Conservation (phyloP, 805 yeast species). For the Candida broadrunensis region DNA sequence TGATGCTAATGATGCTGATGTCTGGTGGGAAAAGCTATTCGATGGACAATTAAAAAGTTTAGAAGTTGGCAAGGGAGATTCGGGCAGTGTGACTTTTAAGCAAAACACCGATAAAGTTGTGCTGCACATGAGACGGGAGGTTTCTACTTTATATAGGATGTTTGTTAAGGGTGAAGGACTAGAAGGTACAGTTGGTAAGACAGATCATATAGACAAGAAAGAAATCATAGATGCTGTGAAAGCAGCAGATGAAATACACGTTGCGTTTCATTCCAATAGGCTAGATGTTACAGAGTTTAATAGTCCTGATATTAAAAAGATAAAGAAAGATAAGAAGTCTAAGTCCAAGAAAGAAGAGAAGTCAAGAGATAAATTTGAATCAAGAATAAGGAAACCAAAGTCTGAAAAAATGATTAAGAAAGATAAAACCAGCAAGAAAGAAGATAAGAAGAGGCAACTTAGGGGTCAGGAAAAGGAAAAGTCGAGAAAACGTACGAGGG, state of each 20-base stretch:
- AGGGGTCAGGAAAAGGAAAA: no score
- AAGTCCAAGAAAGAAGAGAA: slow-evolving; percentile 19
- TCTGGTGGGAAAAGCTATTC: slow-evolving; percentile 97
- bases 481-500: slow-evolving; percentile 2
- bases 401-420: slow-evolving; percentile 16
- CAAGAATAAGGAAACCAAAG: slow-evolving; percentile 17
- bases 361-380: slow-evolving; percentile 16
- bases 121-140: slow-evolving; percentile 43
- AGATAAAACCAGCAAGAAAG: slow-evolving; percentile 13
- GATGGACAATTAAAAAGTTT: slow-evolving; percentile 86
- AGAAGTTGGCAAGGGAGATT: slow-evolving; percentile 45
- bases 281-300: slow-evolving; percentile 17
- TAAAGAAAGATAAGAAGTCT: slow-evolving; percentile 15
- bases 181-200: slow-evolving; percentile 64
- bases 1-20: slow-evolving; percentile 70
- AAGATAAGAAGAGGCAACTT: slow-evolving; percentile 11
- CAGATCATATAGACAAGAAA: slow-evolving; percentile 18
- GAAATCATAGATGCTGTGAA: slow-evolving; percentile 10
- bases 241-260: slow-evolving; percentile 10
- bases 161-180: slow-evolving; percentile 87
- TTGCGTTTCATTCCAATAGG: slow-evolving; percentile 14
- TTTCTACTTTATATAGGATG: slow-evolving; percentile 76
- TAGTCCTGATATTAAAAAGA: slow-evolving; percentile 8
- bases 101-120: slow-evolving; percentile 49
- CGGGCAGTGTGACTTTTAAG: slow-evolving; percentile 46